These are phyloP conservation scores for Trametes gibbosa DNA, from an alignment of 768 basidiomycete species.

Conservation along the genomic window DNA sequence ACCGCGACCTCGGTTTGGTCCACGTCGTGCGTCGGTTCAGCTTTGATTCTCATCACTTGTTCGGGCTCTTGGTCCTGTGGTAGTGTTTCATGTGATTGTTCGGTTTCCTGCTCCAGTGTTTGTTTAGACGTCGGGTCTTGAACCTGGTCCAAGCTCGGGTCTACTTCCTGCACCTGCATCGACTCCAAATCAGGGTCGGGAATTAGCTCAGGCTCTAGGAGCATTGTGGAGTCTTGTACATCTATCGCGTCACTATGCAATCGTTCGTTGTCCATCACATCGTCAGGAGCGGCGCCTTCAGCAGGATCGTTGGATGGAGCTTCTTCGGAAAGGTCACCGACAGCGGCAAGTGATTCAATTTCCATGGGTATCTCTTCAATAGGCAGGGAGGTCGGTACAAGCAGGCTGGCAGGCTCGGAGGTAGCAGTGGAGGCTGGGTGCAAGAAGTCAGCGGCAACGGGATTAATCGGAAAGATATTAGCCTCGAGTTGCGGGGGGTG, in stretches of 20 bases:
- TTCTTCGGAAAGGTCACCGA: neutral
- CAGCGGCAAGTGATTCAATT: neutral
- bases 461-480: neutral
- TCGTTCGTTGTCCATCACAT: neutral
- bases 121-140: too few species aligned
- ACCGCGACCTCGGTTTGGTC: too few species aligned
- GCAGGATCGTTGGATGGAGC: too few species aligned
- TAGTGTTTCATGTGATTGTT: too few species aligned
- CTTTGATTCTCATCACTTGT: too few species aligned
- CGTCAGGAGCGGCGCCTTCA: too few species aligned
- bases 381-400: too few species aligned
- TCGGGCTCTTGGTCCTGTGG: too few species aligned
- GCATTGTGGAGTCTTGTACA: neutral
- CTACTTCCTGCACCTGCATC: neutral
- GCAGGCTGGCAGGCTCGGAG: neutral
- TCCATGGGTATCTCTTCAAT: slow-evolving; percentile 10
- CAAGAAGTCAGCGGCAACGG: neutral
- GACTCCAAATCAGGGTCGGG: neutral
- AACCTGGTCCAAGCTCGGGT: neutral
- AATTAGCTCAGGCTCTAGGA: neutral
- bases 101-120: too few species aligned
- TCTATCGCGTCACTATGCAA: neutral
- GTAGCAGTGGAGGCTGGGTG: neutral
- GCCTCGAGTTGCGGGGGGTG: too few species aligned
- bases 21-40: too few species aligned